Base-by-base conservation (phyloP, 1,284 basidiomycete species). In the Rhizoctonia solani region DNA sequence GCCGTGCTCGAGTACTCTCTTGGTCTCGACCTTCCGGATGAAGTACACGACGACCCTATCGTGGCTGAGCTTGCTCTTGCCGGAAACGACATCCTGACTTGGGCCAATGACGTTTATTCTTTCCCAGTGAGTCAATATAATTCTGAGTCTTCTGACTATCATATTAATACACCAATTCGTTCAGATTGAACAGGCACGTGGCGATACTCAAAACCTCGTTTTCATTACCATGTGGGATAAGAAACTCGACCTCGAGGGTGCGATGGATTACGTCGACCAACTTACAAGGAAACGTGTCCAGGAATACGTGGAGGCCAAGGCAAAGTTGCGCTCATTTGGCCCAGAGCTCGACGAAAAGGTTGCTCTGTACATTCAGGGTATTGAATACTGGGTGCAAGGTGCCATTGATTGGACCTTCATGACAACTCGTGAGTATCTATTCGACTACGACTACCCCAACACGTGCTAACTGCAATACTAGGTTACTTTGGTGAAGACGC, bases 191-290 rank as follows among this genome's bases (percentile, higher is more conserved):
- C 81, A 83, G 69, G 76, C 79, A 4, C 81, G 82, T 66, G 79
- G 78, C 29, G 82, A 83, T 70, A 81, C 80, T 69, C 81, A 82
- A 72, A 83, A 83, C 69, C 74, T 83, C 11, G 81, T 83, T 39
- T 81, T 81, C 72, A 77, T 77, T 55, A 76, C 82, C 61, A 82
- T 82, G 79, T 72, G 78, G 39, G 80, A 82, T 70, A 75, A 72
- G 34, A 72, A 77, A n/a, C 72, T 80, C 3, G 79, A 78, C 30
- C 73, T 83, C 4, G 82, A 83, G 70, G 75, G 71, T 30, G 81
- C 77, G 2, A 76, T 81, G 34, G 77, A 81, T 56, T 75, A 78
- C 54, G 68, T 81, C 68, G 80, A 78, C 34, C 74, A 77, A 5
- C 82, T 82, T 79, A 75, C 80, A n/a, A 69, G 74, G 1, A 73